Evolutionary conservation across 371 early-diverging fungal species (phyloP).

Genomic region (Mucor indicus): DNA sequence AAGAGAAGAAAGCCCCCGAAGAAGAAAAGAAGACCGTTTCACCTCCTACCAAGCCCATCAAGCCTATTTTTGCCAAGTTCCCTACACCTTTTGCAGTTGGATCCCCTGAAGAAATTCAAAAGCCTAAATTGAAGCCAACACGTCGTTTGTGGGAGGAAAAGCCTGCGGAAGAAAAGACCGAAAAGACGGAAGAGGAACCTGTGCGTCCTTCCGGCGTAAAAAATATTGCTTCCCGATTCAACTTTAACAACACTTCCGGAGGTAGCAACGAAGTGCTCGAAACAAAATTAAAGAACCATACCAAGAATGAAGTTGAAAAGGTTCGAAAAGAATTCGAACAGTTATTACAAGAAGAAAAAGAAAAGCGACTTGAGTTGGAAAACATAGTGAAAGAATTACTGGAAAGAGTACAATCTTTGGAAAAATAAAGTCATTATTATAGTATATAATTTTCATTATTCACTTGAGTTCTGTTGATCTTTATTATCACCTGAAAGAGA

Average conservation of each 20-base stretch:
- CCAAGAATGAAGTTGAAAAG: conserved; percentile 58
- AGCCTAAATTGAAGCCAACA: conserved; percentile 35
- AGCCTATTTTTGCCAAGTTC: conserved; percentile 65
- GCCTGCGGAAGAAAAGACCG: conserved; percentile 17
- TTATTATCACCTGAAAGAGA: no score
- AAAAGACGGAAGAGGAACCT: conserved; percentile 21
- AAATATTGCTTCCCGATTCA: conserved; percentile 53
- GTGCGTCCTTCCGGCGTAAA: conserved; percentile 53
- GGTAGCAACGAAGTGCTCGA: conserved; percentile 55
- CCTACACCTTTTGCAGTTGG: conserved; percentile 60
- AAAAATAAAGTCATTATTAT: conserved; percentile 6
- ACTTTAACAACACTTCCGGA: conserved; percentile 40
- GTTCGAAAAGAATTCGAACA: conserved; percentile 46
- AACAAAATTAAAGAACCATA: conserved; percentile 54
- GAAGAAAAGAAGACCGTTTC: conserved; percentile 17
- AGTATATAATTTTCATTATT: no score
- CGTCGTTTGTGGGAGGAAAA: conserved; percentile 44
- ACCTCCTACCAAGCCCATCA: conserved; percentile 54
- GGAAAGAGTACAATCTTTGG: conserved; percentile 32
- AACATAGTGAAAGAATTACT: conserved; percentile 39
- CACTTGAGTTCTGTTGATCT: no score
- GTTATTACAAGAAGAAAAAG: conserved; percentile 49
- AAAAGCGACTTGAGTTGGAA: conserved; percentile 46
- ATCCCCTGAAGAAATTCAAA: conserved; percentile 27
- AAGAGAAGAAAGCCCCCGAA: neutral